Evolutionary conservation across 2,329 filamentous ascomycete species (phyloP).

Genomic region (Diaporthe ilicicola): DNA sequence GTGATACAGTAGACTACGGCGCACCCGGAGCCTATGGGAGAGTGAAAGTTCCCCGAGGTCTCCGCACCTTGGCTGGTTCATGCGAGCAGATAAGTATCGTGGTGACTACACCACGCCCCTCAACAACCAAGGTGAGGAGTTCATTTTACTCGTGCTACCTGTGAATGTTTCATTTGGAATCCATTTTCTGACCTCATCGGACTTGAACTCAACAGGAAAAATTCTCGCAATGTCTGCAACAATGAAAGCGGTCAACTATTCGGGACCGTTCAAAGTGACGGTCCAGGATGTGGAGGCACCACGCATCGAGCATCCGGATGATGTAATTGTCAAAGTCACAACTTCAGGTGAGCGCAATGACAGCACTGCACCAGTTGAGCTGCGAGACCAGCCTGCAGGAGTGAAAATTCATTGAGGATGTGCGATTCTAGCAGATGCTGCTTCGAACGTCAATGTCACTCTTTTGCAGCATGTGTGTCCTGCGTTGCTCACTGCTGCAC

Average conservation of each 20-base stretch:
- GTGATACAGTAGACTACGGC: not conserved
- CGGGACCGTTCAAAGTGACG: constrained; percentile 25
- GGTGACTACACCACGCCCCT: not conserved
- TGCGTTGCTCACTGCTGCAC: too few species aligned
- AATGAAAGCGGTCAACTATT: constrained; percentile 25
- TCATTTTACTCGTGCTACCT: not conserved
- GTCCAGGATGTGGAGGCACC: constrained; percentile 27
- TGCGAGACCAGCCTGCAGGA: too few species aligned
- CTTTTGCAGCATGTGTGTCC: too few species aligned
- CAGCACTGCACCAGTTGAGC: not conserved
- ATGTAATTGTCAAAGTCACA: constrained; percentile 48
- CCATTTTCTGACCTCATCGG: not conserved
- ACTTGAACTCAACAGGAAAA: too few species aligned
- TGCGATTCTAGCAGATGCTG: too few species aligned
- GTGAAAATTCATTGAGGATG: too few species aligned
- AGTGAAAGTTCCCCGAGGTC: not conserved
- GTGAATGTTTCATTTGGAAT: not conserved
- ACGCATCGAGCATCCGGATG: constrained; percentile 34
- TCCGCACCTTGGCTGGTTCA: constrained; percentile 28
- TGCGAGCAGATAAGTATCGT: constrained; percentile 1
- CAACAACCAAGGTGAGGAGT: not conserved
- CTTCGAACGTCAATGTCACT: too few species aligned
- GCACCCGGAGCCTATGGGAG: not conserved
- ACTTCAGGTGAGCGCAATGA: constrained; percentile 32
- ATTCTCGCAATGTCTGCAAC: constrained; percentile 12